A percentile compares a stretch with the other conserved stretches of the same genome.
Evolutionary conservation across 1,139 yeast species (phyloP).

Genomic region (Suhomyces ambrosiae): DNA sequence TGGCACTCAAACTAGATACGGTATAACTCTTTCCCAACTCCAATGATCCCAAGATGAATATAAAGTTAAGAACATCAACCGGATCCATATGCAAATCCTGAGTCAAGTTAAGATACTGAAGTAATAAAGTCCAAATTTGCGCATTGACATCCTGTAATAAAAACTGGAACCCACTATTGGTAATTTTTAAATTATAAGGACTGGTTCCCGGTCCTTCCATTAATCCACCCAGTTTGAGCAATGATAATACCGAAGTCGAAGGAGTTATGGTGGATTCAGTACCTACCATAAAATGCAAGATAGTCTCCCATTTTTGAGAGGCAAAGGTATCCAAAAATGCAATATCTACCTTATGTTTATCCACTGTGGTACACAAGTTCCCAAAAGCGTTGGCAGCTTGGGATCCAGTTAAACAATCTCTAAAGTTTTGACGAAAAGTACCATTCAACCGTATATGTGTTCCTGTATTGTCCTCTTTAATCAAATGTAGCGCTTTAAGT

Average conservation of each 20-base stretch:
- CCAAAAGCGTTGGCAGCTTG: conserved; percentile 52
- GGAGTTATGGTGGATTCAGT: conserved; percentile 70
- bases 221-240: conserved; percentile 74
- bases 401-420: conserved; percentile 85
- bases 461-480: conserved; percentile 63
- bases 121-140: conserved; percentile 88
- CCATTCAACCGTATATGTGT: conserved; percentile 64
- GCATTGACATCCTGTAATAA: conserved; percentile 89
- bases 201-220: conserved; percentile 61
- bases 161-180: conserved; percentile 92
- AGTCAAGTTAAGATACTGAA: conserved; percentile 85
- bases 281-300: conserved; percentile 96
- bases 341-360: conserved; percentile 55
- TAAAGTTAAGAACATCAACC: conserved; percentile 90
- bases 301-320: conserved; percentile 88
- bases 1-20: conserved; percentile 67
- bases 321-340: conserved; percentile 79
- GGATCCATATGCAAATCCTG: conserved; percentile 90
- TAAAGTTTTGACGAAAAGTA: conserved; percentile 71
- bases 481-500: conserved; percentile 71
- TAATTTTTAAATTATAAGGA: conserved; percentile 61
- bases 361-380: conserved; percentile 33
- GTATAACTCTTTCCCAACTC: conserved; percentile 89
- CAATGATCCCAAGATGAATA: conserved; percentile 88
- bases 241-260: conserved; percentile 64